Percentiles rank a stretch among this genome's conserved stretches.
Conservation (phyloP, 2,329 filamentous ascomycete species). For the Acrodontium crateriforme region DNA sequence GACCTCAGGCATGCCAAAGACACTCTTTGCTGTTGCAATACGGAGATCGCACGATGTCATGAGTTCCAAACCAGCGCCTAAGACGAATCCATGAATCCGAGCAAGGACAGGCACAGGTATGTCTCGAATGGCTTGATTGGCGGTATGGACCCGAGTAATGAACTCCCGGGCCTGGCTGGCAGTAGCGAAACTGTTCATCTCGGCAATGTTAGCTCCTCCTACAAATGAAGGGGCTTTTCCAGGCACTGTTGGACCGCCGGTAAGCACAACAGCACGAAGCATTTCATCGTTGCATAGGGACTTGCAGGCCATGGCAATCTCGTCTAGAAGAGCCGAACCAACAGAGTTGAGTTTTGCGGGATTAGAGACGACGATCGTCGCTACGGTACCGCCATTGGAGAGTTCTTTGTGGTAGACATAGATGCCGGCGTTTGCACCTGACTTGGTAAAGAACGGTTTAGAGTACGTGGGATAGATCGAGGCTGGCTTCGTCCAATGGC, state of each 20-base stretch:
- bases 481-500: too few relatives aligned
- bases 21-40: constrained; percentile 19
- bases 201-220: constrained; percentile 18
- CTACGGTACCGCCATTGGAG: constrained; percentile 6
- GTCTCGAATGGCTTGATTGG: constrained; percentile 22
- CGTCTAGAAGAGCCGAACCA: constrained; percentile 8
- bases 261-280: constrained; percentile 16
- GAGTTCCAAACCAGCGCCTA: constrained; percentile 26
- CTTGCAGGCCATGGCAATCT: constrained; percentile 9
- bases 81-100: constrained; percentile 23
- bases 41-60: constrained; percentile 24
- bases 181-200: constrained; percentile 14
- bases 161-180: constrained; percentile 20
- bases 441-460: too few relatives aligned
- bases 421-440: neutral
- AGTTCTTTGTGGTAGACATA: constrained; percentile 1
- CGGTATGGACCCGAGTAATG: constrained; percentile 22
- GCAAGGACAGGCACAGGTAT: constrained; percentile 27
- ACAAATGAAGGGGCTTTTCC: constrained; percentile 17
- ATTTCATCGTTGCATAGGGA: constrained; percentile 4
- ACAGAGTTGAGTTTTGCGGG: constrained; percentile 17
- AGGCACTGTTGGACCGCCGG: constrained; percentile 7
- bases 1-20: constrained; percentile 29
- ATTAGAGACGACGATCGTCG: constrained; percentile 15
- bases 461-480: too few relatives aligned